These are phyloP conservation scores for Cercospora sesami DNA, from an alignment of 2,329 filamentous ascomycete genomes.

Conservation along the genomic window DNA sequence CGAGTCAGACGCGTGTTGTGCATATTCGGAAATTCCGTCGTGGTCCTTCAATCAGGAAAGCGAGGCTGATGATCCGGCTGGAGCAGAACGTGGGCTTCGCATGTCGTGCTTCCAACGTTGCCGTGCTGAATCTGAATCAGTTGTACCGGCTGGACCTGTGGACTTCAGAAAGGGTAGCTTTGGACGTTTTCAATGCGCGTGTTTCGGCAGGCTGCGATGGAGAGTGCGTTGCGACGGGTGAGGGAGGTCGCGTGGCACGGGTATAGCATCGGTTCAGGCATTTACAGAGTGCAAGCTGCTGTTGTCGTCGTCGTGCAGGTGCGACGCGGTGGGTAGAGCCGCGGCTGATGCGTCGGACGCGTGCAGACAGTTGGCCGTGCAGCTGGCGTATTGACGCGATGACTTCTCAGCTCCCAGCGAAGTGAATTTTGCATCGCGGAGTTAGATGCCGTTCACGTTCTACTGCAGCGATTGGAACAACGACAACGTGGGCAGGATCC, in stretches of 20 bases:
- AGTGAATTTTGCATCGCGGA: too few species aligned
- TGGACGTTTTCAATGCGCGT: not conserved
- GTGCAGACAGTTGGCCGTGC: too few species aligned
- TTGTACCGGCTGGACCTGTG: not conserved
- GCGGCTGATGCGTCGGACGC: not conserved
- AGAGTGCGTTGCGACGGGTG: not conserved
- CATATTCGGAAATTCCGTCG: not conserved
- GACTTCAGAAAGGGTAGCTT: not conserved
- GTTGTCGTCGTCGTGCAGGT: not conserved
- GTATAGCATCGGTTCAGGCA: not conserved
- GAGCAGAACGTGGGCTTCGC: constrained; percentile 1
- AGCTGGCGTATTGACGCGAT: too few species aligned
- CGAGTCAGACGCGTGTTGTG: too few species aligned
- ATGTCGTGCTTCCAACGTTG: not conserved
- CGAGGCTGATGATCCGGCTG: constrained; percentile 4
- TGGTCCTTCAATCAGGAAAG: not conserved
- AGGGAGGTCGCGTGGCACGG: not conserved
- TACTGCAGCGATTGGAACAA: not conserved
- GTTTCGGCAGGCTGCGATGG: not conserved
- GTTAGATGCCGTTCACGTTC: not conserved
- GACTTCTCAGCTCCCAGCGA: too few species aligned
- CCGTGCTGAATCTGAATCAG: not conserved
- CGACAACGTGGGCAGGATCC: not conserved
- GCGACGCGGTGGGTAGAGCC: too few species aligned
- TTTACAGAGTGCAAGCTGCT: not conserved